phyloP scores from a whole-genome alignment of 225 moss, liverwort and hornwort species.

The Anthoceros angustus region DNA sequence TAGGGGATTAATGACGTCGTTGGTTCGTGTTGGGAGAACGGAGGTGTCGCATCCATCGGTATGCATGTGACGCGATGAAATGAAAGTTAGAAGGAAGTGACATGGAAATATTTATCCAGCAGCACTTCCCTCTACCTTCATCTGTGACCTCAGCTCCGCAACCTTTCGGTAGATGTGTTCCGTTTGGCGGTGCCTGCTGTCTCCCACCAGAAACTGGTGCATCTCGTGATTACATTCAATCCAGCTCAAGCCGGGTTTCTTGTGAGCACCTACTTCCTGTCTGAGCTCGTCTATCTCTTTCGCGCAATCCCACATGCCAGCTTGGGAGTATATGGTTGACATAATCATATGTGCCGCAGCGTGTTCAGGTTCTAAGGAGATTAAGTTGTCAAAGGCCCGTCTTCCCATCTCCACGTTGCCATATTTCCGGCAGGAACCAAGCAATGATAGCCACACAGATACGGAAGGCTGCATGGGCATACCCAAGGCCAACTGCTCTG shows the following conservation, averaged over 20 bases:
- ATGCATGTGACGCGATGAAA: no score
- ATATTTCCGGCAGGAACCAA: background rate
- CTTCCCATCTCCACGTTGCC: background rate
- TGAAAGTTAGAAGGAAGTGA: no score
- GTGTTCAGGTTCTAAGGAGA: background rate
- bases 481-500: background rate
- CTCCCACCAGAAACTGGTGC: background rate
- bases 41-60: no score
- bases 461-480: background rate
- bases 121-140: background rate
- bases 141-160: background rate
- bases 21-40: no score
- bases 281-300: background rate
- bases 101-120: no score
- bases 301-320: background rate
- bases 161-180: background rate
- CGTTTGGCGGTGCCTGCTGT: background rate
- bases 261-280: background rate
- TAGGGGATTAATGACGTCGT: no score
- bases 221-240: background rate
- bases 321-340: conserved; percentile 1
- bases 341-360: background rate
- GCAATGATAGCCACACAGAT: background rate
- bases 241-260: background rate
- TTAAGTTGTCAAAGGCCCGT: background rate